phyloP scores from a whole-genome alignment of 345 rosid genomes.

The Viola odorata region DNA sequence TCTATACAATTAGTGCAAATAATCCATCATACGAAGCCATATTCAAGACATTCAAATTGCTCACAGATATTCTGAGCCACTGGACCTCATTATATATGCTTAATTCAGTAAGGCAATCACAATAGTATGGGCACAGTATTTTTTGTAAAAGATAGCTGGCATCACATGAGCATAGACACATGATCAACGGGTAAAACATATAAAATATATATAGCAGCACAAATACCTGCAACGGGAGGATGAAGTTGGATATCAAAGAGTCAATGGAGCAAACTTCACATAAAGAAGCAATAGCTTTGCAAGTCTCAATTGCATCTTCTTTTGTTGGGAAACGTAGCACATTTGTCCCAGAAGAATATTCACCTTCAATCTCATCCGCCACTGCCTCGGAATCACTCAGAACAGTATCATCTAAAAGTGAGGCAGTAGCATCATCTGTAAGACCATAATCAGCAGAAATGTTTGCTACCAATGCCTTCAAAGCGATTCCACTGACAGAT shows the following conservation, averaged over 20 bases:
- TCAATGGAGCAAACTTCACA: slow-evolving; percentile 93
- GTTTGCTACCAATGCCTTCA: slow-evolving; percentile 72
- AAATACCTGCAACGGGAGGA: slow-evolving; percentile 86
- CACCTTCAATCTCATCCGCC: slow-evolving; percentile 32
- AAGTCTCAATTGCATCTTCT: slow-evolving; percentile 73
- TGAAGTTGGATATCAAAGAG: slow-evolving; percentile 87
- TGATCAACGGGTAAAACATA: too few species aligned
- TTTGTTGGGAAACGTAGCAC: slow-evolving; percentile 41
- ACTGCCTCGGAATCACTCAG: slow-evolving; percentile 18
- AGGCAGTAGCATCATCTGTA: slow-evolving; percentile 28
- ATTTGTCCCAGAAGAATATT: slow-evolving; percentile 52
- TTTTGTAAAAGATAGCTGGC: too few species aligned
- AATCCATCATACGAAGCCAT: too few species aligned
- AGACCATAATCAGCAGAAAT: slow-evolving; percentile 68
- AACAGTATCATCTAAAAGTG: slow-evolving; percentile 26
- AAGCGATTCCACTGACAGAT: slow-evolving; percentile 66
- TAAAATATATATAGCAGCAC: background rate
- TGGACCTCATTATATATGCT: too few species aligned
- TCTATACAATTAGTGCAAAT: too few species aligned
- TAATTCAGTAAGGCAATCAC: too few species aligned
- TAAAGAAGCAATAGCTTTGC: slow-evolving; percentile 85
- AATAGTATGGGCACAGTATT: too few species aligned
- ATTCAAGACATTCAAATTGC: too few species aligned
- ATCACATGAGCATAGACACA: too few species aligned
- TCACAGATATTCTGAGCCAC: too few species aligned